Evolutionary conservation across 306 rosid genomes (phyloP), one percentile per base, ranked within the genome.

Genomic region (Bauhinia variegata): DNA sequence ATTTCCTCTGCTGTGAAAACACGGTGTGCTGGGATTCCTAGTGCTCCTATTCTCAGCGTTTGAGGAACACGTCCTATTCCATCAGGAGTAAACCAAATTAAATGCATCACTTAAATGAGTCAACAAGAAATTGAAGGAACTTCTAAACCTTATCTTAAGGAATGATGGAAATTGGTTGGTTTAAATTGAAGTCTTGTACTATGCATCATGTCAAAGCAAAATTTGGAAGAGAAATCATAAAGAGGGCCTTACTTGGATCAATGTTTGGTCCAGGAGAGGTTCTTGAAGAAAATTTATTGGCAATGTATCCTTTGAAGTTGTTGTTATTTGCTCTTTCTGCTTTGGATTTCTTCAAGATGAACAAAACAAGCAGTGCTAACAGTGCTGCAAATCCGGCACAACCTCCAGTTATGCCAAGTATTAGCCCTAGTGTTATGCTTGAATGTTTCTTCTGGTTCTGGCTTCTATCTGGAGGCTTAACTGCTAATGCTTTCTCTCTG

Each of bases 1-100:
- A 93, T 86, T 79, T 93, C 97, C 65, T 89, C 88, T 73, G 79
- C 52, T 59, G 95, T 67, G 85, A 93, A 93, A 38, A 62, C 80
- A 10, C 60, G 78, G 75, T 89, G 83, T 12, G 91, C 83, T 33
- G 87, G 82, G 33, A 88, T 73, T 28, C 91, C 97, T 15, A 84
- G 77, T 72, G 85, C 57, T 37, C 77, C 37, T 44, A 73, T 49
- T 69, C 85, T 80, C 83, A 54, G 44, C 65, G 78, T 67, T 69
- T 79, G 88, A 56, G 95, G 75, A 64, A 71, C 79, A 67, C 63
- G 78, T 56, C 89, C 96, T 89, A 56, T 54, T 48, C 68, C 43
- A 30, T 18, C 23, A 41, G 31, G 17, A 68, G 54, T 52, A 64
- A 14, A 33, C 60, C n/a, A 63, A 53, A 69, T 65, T 50, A 16